Evolutionary conservation across 2,329 filamentous ascomycete species (phyloP).

Genomic region (Metarhizium humberi): DNA sequence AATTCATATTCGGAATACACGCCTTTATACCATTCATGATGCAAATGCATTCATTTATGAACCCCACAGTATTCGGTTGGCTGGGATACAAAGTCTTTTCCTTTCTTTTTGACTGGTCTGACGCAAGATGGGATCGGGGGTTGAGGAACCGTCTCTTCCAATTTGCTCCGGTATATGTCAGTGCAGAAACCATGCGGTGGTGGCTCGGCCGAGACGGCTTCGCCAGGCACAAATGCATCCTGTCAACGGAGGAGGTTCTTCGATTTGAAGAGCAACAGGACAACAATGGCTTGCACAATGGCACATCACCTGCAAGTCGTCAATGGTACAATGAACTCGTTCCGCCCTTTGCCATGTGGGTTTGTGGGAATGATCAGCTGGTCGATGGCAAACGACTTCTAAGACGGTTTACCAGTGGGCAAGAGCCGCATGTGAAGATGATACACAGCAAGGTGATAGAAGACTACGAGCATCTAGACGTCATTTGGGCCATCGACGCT

Average conservation of each 20-base stretch:
- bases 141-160: conserved; percentile 79
- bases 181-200: conserved; percentile 86
- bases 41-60: conserved; percentile 61
- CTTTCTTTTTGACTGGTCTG: conserved; percentile 83
- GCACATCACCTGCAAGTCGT: conserved; percentile 31
- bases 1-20: conserved; percentile 81
- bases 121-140: conserved; percentile 73
- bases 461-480: conserved; percentile 88
- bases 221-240: conserved; percentile 68
- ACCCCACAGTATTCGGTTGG: conserved; percentile 61
- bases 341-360: conserved; percentile 83
- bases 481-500: conserved; percentile 88
- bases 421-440: conserved; percentile 72
- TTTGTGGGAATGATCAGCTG: conserved; percentile 72
- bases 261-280: conserved; percentile 53
- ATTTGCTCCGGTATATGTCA: conserved; percentile 85
- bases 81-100: conserved; percentile 85
- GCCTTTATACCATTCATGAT: conserved; percentile 94
- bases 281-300: conserved; percentile 25
- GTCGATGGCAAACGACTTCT: conserved; percentile 74
- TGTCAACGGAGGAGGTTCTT: conserved; percentile 66
- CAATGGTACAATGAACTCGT: conserved; percentile 77
- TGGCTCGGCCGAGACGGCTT: conserved; percentile 89
- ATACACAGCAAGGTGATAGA: conserved; percentile 78
- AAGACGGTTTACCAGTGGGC: conserved; percentile 61